phyloP scores from a whole-genome alignment of 2,329 filamentous ascomycete genomes.

The Colletotrichum lentis region DNA sequence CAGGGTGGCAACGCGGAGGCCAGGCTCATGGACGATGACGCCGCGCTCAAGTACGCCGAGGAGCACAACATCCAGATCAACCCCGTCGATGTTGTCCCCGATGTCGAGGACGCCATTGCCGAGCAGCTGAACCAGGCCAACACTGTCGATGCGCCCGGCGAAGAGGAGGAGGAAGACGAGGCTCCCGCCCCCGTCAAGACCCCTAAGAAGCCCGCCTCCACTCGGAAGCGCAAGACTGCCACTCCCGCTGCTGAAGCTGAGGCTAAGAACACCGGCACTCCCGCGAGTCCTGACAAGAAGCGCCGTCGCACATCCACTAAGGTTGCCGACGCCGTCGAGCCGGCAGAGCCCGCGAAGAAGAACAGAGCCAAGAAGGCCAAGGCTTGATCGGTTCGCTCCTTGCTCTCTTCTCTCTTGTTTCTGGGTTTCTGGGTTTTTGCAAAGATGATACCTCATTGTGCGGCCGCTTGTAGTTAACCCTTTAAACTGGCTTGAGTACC shows the following conservation, averaged over 20 bases:
- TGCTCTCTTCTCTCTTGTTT: constrained; percentile 22
- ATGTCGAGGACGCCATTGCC: constrained; percentile 63
- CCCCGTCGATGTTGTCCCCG: constrained; percentile 55
- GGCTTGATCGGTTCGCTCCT: constrained; percentile 30
- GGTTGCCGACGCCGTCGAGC: constrained; percentile 56
- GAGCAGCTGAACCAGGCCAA: constrained; percentile 64
- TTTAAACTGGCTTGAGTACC: not conserved
- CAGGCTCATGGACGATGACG: constrained; percentile 68
- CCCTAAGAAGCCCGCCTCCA: constrained; percentile 62
- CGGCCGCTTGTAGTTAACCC: constrained; percentile 16
- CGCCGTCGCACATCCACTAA: constrained; percentile 66
- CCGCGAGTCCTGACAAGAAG: constrained; percentile 70
- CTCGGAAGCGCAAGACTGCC: constrained; percentile 66
- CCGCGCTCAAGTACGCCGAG: constrained; percentile 69
- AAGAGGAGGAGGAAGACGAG: constrained; percentile 53
- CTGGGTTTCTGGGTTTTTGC: constrained; percentile 37
- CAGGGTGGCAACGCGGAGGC: constrained; percentile 64
- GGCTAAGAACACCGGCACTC: constrained; percentile 50
- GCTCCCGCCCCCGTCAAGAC: constrained; percentile 61
- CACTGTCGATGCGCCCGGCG: constrained; percentile 50
- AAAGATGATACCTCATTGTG: constrained; percentile 39
- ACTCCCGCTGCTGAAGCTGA: constrained; percentile 55
- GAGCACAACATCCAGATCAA: constrained; percentile 64
- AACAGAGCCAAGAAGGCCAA: constrained; percentile 39
- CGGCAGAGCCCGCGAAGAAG: constrained; percentile 68